These are phyloP conservation scores for Thalassiosira exigua DNA, from an alignment of 352 stramenopile genomes.

Conservation along the genomic window DNA sequence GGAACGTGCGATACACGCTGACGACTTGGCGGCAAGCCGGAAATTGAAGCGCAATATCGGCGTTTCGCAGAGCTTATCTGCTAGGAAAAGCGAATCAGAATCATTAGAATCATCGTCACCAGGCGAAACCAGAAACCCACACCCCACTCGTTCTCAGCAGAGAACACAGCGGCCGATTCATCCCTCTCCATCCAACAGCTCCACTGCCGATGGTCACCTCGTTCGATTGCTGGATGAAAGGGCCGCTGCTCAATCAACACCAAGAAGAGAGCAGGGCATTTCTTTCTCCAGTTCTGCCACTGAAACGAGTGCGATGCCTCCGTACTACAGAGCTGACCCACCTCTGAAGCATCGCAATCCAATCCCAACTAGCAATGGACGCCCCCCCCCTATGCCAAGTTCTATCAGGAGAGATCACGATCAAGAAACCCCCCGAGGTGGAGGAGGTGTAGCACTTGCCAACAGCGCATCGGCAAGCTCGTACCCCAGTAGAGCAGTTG, in stretches of 20 bases:
- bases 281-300: slow-evolving; percentile 20
- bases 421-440: not conserved
- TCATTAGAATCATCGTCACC: slow-evolving; percentile 17
- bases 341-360: slow-evolving; percentile 15
- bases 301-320: slow-evolving; percentile 32
- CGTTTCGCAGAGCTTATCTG: not conserved
- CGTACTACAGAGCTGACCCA: slow-evolving; percentile 19
- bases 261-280: slow-evolving; percentile 5
- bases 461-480: slow-evolving; percentile 23
- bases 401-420: not conserved
- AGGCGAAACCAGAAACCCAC: slow-evolving; percentile 14
- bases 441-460: not conserved
- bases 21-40: slow-evolving; percentile 40
- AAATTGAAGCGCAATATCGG: slow-evolving; percentile 35
- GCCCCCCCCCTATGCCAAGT: not conserved
- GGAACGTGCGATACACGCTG: slow-evolving; percentile 49
- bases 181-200: slow-evolving; percentile 14
- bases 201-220: slow-evolving; percentile 43
- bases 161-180: not conserved
- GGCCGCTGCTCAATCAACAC: slow-evolving; percentile 43
- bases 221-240: slow-evolving; percentile 57
- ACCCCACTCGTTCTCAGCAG: slow-evolving; percentile 3
- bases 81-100: slow-evolving; percentile 10
- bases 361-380: slow-evolving; percentile 7
- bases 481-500: slow-evolving; percentile 22